A percentile compares a stretch with the other conserved stretches of the same genome.
phyloP scores from a whole-genome alignment of 495 filamentous ascomycete species.

The Gamarada debralockiae region DNA sequence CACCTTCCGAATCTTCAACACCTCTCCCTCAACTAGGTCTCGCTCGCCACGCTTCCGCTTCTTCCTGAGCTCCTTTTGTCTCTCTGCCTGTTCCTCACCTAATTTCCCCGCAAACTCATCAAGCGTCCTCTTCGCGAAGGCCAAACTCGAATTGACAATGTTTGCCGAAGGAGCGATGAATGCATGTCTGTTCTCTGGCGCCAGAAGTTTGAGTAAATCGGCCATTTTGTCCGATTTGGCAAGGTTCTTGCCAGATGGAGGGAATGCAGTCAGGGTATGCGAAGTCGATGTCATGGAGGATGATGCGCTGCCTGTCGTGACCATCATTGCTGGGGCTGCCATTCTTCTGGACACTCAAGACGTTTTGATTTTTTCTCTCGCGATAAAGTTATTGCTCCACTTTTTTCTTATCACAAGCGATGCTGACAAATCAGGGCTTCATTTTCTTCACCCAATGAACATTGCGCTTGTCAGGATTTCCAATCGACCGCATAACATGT shows the following conservation, averaged over 20 bases:
- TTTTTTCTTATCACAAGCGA: neutral
- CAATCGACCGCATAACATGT: too few species aligned
- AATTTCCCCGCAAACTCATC: slow-evolving; percentile 71
- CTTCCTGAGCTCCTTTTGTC: slow-evolving; percentile 51
- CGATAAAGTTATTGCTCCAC: neutral
- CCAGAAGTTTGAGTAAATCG: slow-evolving; percentile 23
- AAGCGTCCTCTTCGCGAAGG: slow-evolving; percentile 68
- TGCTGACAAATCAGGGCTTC: too few species aligned
- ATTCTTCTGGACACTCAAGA: too few species aligned
- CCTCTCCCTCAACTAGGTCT: slow-evolving; percentile 30
- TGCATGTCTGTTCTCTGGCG: slow-evolving; percentile 44
- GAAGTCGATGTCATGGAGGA: slow-evolving; percentile 54
- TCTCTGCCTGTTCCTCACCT: slow-evolving; percentile 57
- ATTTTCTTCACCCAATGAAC: too few species aligned
- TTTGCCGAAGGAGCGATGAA: slow-evolving; percentile 67
- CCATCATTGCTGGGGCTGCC: slow-evolving; percentile 40
- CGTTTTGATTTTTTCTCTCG: neutral
- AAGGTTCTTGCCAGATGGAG: slow-evolving; percentile 7
- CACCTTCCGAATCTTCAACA: slow-evolving; percentile 69
- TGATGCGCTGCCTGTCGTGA: slow-evolving; percentile 39
- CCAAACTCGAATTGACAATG: slow-evolving; percentile 60
- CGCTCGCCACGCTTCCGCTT: slow-evolving; percentile 59
- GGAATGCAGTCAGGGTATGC: slow-evolving; percentile 42
- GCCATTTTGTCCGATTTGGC: slow-evolving; percentile 6
- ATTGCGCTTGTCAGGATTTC: too few species aligned